A percentile compares a stretch with the other conserved stretches of the same genome.
phyloP scores from a whole-genome alignment of 805 yeast genomes.

The Ogataea naganishii region DNA sequence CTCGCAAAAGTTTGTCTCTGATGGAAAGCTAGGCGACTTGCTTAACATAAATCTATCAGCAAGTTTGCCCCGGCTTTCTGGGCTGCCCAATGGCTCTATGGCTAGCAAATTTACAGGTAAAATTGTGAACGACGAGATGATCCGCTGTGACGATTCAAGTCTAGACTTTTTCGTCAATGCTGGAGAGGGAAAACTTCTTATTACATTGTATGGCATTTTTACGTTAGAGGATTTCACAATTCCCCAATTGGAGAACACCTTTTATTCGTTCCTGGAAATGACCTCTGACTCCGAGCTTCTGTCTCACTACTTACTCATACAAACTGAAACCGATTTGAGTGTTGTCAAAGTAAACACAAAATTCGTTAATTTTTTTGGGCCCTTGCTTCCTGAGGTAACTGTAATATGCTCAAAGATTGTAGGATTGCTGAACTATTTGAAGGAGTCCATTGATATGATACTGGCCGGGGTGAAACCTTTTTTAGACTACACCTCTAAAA shows the following conservation, averaged over 20 bases:
- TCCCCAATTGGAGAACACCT: conserved; percentile 8
- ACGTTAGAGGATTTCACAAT: conserved; percentile 18
- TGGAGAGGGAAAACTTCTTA: conserved; percentile 13
- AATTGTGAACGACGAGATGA: conserved; percentile 14
- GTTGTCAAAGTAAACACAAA: conserved; percentile 15
- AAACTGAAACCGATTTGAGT: conserved; percentile 10
- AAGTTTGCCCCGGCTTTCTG: conserved; percentile 16
- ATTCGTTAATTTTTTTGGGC: conserved; percentile 21
- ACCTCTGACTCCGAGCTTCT: conserved; percentile 13
- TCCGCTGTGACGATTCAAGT: conserved; percentile 14
- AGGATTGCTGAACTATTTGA: conserved; percentile 24
- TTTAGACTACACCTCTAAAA: conserved; percentile 27
- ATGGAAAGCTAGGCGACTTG: conserved; percentile 9
- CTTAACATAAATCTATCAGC: conserved; percentile 15
- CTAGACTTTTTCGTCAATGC: conserved; percentile 21
- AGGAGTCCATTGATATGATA: conserved; percentile 22
- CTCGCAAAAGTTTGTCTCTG: conserved; percentile 4
- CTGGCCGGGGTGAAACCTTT: conserved; percentile 25
- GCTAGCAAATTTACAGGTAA: conserved; percentile 8
- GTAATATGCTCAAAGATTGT: conserved; percentile 26
- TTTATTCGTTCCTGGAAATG: conserved; percentile 10
- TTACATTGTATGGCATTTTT: conserved; percentile 25
- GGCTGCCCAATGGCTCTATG: conserved; percentile 4
- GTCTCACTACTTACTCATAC: conserved; percentile 17
- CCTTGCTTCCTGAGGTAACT: conserved; percentile 22